phyloP scores from a whole-genome alignment of 805 yeast genomes.

The Lipomyces lipofer region DNA sequence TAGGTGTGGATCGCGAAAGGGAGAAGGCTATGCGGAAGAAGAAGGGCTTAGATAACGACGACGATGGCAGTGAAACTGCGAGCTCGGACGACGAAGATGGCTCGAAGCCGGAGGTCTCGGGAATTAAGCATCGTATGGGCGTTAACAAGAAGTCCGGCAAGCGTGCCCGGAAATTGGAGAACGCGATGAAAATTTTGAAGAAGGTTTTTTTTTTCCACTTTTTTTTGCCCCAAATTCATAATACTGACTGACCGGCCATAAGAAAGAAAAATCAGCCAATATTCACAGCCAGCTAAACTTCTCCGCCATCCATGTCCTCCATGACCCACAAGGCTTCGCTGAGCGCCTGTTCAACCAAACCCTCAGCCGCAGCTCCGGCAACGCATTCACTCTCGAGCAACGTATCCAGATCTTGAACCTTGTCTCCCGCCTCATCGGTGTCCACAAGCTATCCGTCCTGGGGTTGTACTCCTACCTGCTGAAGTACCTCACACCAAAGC shows the following conservation, averaged over 20 bases:
- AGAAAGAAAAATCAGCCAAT: conserved; percentile 48
- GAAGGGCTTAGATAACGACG: conserved; percentile 47
- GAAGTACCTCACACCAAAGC: conserved; percentile 91
- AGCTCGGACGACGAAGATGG: conserved; percentile 42
- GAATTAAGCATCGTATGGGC: conserved; percentile 74
- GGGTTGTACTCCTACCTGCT: conserved; percentile 87
- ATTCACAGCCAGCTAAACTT: conserved; percentile 75
- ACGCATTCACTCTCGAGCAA: conserved; percentile 79
- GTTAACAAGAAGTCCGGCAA: conserved; percentile 81
- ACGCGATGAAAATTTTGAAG: conserved; percentile 67
- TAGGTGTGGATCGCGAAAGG: conserved; percentile 93
- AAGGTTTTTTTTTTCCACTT: conserved; percentile 40
- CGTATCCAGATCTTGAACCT: conserved; percentile 85
- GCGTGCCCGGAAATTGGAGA: conserved; percentile 76
- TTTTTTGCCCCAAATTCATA: too few relatives aligned
- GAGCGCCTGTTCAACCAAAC: conserved; percentile 76
- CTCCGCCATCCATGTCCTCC: conserved; percentile 87
- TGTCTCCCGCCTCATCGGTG: conserved; percentile 85
- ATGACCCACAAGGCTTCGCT: conserved; percentile 98
- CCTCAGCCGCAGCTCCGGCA: conserved; percentile 60
- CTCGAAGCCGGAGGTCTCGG: conserved; percentile 9
- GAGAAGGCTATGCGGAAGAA: conserved; percentile 79
- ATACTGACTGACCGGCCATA: too few relatives aligned
- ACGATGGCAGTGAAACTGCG: conserved; percentile 45
- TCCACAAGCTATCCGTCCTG: conserved; percentile 86